Percentiles rank a stretch among this genome's conserved stretches.
These are phyloP conservation scores for Adansonia madagascariensis DNA, from an alignment of 441 rosid genomes.

Conservation along the genomic window DNA sequence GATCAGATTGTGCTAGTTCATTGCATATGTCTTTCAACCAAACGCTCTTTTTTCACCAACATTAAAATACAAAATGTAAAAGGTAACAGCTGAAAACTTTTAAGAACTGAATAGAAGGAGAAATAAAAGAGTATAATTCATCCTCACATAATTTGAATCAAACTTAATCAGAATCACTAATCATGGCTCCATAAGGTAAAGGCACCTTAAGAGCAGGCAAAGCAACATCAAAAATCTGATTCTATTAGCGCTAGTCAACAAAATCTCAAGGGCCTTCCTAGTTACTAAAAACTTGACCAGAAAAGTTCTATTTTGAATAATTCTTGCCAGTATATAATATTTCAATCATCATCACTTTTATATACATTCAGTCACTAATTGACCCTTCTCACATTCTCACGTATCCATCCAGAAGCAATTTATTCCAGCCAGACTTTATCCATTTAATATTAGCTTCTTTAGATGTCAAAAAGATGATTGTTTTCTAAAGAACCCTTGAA, in stretches of 20 bases:
- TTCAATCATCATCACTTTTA: neutral
- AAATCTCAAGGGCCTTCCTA: neutral
- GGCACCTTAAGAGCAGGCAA: neutral
- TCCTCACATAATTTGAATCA: neutral
- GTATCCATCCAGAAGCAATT: neutral
- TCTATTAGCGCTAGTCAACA: neutral
- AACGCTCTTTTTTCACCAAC: neutral
- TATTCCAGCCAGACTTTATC: neutral
- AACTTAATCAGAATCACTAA: constrained; percentile 3
- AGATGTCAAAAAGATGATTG: no score
- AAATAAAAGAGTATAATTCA: neutral
- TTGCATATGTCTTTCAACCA: neutral
- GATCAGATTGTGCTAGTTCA: neutral
- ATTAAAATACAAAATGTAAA: neutral
- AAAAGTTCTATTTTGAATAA: neutral
- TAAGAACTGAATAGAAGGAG: neutral
- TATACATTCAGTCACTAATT: neutral
- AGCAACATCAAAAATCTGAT: neutral
- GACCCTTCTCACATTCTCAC: neutral
- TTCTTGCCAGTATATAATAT: neutral
- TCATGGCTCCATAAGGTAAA: neutral
- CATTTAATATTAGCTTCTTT: neutral
- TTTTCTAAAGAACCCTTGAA: neutral
- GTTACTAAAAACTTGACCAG: neutral
- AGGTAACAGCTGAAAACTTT: neutral